Evolutionary conservation across 139 green algal species (phyloP).

Genomic region (Asterochloris sp.): DNA sequence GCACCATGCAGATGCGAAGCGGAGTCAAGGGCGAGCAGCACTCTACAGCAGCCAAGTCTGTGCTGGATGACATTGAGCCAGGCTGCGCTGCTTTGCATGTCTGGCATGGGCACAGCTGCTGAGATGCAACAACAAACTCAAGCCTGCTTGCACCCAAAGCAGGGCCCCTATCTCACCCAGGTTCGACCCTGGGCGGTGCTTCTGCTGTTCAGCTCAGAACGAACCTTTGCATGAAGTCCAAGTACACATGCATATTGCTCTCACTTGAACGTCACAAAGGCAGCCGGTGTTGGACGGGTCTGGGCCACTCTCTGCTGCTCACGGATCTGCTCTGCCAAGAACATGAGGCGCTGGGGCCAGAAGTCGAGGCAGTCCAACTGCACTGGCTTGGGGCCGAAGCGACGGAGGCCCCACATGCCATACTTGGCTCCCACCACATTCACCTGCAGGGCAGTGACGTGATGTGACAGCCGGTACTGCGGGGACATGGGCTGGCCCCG

Average conservation of each 20-base stretch:
- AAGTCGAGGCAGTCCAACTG: slow-evolving; percentile 58
- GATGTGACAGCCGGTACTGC: too few relatives aligned
- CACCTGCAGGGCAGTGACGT: slow-evolving; percentile 25
- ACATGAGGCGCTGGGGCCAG: slow-evolving; percentile 37
- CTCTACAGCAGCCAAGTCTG: too few relatives aligned
- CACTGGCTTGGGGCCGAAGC: slow-evolving; percentile 48
- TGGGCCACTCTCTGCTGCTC: slow-evolving; percentile 21
- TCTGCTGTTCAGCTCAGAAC: too few relatives aligned
- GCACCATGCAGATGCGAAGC: neutral
- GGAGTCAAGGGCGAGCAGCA: neutral
- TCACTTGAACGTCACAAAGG: slow-evolving; percentile 52
- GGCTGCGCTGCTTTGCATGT: too few relatives aligned
- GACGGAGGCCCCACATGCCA: slow-evolving; percentile 51
- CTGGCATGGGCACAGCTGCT: too few relatives aligned
- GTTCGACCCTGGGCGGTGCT: too few relatives aligned
- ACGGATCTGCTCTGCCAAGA: slow-evolving; percentile 42
- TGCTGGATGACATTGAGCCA: too few relatives aligned
- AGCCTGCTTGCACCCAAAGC: too few relatives aligned
- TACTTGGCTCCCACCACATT: slow-evolving; percentile 39
- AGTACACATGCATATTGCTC: neutral
- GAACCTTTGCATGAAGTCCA: too few relatives aligned
- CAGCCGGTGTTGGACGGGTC: slow-evolving; percentile 20
- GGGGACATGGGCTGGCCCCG: too few relatives aligned
- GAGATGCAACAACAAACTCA: too few relatives aligned
- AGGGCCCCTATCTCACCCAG: too few relatives aligned